Evolutionary conservation across 1,139 yeast species (phyloP), one percentile per base, ranked within the genome.

Genomic region (Candida sojae): DNA sequence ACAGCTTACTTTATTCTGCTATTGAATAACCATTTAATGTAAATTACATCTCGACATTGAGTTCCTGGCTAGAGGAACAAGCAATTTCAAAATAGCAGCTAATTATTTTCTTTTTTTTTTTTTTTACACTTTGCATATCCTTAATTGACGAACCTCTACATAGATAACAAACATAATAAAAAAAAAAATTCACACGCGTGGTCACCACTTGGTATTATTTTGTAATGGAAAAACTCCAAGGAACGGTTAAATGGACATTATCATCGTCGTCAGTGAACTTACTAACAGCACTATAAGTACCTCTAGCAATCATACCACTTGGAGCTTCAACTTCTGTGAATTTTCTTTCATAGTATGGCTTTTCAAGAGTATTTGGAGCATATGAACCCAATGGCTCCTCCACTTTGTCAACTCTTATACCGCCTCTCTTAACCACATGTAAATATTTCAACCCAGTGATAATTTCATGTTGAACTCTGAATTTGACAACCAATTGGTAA

Each of bases 311-410:
- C 67, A 91, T 69, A 1, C 97, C 97, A 45, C 89, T 79, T 35
- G 98, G 98, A 12, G 97, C 97, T 66, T 90, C 96, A 51, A 88
- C 92, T 62, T 86, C 95, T n/a, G 86, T 82, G 55, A 91, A 78
- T 40, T 76, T 76, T 56, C 84, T 88, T 62, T 85, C 93, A 66
- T 92, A 91, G 60, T 66, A 85, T 8, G 96, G 96, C 63, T 86
- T 89, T 42, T 82, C 89, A 50, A 72, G 74, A n/a, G 97, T 89
- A 66, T 82, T 88, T 57, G 97, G 97, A 11, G 96, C 93, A 63
- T 86, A 91, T 6, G 95, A 85, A 2, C 97, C 97, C 63, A 89
- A 75, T 44, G 95, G 95, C 66, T 90, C 96, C 57, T 89, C 96
- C 44, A 85, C 71, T 67, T 86, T 88, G 63, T 90, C 96, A 42